Evolutionary conservation across 768 basidiomycete species (phyloP).

Genomic region (Termitomyces bulborhizus): DNA sequence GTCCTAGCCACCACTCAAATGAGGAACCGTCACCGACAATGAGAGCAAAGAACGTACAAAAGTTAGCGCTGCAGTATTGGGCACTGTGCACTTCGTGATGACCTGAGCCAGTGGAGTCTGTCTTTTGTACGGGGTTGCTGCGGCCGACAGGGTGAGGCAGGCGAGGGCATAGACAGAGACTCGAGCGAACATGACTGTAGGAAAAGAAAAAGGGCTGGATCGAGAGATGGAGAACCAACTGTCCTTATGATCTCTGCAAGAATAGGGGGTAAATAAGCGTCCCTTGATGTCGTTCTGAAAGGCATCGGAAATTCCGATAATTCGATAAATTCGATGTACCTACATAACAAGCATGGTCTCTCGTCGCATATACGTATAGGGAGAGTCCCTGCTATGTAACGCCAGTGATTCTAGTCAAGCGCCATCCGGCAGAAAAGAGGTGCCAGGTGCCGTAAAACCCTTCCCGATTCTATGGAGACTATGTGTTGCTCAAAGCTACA

Average conservation of each 20-base stretch:
- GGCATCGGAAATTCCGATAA: neutral
- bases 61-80: conserved; percentile 20
- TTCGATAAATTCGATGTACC: conserved; percentile 1
- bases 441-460: no score
- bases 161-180: conserved; percentile 4
- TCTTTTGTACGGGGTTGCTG: conserved; percentile 13
- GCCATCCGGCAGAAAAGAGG: neutral
- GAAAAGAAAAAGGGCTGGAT: neutral
- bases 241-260: conserved; percentile 1
- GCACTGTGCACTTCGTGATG: conserved; percentile 16
- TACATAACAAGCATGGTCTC: conserved; percentile 1
- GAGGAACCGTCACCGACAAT: neutral
- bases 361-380: neutral
- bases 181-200: conserved; percentile 10
- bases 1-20: conserved; percentile 3
- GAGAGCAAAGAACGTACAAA: conserved; percentile 14
- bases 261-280: neutral
- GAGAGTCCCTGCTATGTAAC: neutral
- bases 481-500: no score
- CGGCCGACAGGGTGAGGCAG: conserved; percentile 7
- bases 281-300: conserved; percentile 6
- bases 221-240: neutral
- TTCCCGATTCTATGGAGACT: no score
- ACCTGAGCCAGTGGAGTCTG: conserved; percentile 14
- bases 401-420: neutral